These are phyloP conservation scores for Cairneyella variabilis DNA, from an alignment of 495 filamentous ascomycete genomes.

Conservation along the genomic window DNA sequence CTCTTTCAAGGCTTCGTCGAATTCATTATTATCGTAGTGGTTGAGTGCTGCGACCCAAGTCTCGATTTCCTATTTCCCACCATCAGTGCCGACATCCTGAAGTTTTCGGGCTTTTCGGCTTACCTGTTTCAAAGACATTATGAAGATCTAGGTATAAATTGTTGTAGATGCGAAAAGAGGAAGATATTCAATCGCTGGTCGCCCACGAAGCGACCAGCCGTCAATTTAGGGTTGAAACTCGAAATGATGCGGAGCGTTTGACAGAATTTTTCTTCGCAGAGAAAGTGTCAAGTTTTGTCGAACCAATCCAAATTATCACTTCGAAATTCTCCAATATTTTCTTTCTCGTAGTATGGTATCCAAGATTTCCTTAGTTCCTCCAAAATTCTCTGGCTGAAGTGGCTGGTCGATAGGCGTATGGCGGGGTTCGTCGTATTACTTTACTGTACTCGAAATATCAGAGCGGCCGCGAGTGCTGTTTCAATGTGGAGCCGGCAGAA, in stretches of 20 bases:
- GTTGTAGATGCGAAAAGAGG: neutral
- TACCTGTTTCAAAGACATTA: slow-evolving; percentile 78
- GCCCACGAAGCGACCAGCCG: slow-evolving; percentile 25
- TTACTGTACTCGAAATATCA: slow-evolving; percentile 7
- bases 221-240: slow-evolving; percentile 15
- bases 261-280: neutral
- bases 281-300: slow-evolving; percentile 1
- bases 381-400: slow-evolving; percentile 1
- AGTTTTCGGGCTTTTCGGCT: slow-evolving; percentile 26
- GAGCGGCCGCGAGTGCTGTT: neutral
- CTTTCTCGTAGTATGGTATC: neutral
- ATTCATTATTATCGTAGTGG: slow-evolving; percentile 95
- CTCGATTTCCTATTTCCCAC: slow-evolving; percentile 85
- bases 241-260: slow-evolving; percentile 1
- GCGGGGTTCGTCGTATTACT: slow-evolving; percentile 17
- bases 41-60: slow-evolving; percentile 92
- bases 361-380: neutral
- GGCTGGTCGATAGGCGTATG: neutral
- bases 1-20: slow-evolving; percentile 74
- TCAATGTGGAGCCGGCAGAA: neutral
- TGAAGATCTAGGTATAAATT: slow-evolving; percentile 14
- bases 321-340: no score
- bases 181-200: slow-evolving; percentile 19
- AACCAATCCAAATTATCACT: neutral
- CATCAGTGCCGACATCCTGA: slow-evolving; percentile 12